Evolutionary conservation across 2,329 filamentous ascomycete genomes (phyloP).

Genomic region (Paradendryphiella salina): DNA sequence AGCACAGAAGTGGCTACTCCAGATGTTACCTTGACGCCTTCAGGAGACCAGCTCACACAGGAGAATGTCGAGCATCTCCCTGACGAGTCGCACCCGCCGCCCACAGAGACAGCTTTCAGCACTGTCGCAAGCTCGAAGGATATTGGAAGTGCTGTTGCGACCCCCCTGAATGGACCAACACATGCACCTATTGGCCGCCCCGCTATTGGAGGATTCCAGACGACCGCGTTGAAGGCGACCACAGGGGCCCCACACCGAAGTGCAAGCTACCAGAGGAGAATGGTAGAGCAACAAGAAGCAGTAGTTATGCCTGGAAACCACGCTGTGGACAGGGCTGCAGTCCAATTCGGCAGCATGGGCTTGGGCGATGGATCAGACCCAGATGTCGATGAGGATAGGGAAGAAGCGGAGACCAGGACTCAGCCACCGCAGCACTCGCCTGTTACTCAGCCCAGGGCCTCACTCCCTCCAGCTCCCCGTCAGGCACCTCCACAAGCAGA

Average conservation of each 20-base stretch:
- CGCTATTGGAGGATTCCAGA: constrained; percentile 72
- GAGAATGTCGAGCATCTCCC: constrained; percentile 89
- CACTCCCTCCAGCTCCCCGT: constrained; percentile 72
- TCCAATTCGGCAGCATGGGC: constrained; percentile 96
- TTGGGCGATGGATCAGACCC: constrained; percentile 69
- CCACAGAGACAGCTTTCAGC: constrained; percentile 83
- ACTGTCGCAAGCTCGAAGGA: constrained; percentile 87
- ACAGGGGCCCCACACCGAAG: constrained; percentile 62
- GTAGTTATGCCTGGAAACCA: constrained; percentile 98
- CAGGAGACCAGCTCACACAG: constrained; percentile 83
- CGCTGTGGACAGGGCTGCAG: constrained; percentile 86
- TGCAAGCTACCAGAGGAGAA: constrained; percentile 79
- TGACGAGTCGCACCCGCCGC: constrained; percentile 75
- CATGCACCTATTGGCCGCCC: constrained; percentile 64
- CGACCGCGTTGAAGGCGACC: constrained; percentile 81
- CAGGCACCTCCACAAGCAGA: constrained; percentile 50
- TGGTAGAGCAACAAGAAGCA: constrained; percentile 93
- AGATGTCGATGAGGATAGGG: constrained; percentile 90
- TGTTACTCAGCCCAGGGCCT: constrained; percentile 79
- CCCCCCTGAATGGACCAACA: constrained; percentile 59
- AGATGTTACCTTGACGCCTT: constrained; percentile 60
- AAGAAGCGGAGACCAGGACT: constrained; percentile 91
- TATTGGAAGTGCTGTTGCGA: constrained; percentile 59
- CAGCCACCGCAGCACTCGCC: constrained; percentile 94
- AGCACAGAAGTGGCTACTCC: constrained; percentile 56